Evolutionary conservation across 495 filamentous ascomycete genomes (phyloP), one percentile per base, ranked within the genome.

Genomic region (Penicillium canariense): DNA sequence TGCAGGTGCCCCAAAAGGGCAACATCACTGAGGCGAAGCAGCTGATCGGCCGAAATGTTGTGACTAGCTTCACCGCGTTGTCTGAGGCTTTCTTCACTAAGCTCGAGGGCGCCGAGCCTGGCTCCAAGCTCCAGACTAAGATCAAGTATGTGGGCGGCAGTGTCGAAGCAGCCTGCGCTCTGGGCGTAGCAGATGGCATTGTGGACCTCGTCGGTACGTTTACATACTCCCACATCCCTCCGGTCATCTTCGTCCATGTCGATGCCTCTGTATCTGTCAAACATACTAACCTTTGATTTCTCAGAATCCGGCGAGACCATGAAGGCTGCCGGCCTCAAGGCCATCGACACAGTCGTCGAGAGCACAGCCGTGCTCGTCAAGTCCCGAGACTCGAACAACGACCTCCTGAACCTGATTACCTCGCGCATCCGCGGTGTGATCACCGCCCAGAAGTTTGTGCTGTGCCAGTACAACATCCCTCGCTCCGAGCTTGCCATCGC

Each of bases 251-350:
- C n/a, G n/a, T n/a, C n/a, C n/a, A n/a, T n/a, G n/a, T n/a, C n/a
- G n/a, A n/a, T n/a, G n/a, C n/a, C n/a, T n/a, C n/a, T n/a, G n/a
- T n/a, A n/a, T n/a, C n/a, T n/a, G 25, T 30, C 8, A 12, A 18
- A 2, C 1, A 17, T 28, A 22, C 20, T 30, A 46, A 45, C 18
- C 14, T 48, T 22, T 32, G 9, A 2, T 32, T 48, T 22, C 27
- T 4, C 54, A 96, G 94, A 98, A 82, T 98, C 94, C 32, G 94
- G 94, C 44, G 92, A 97, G 66, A 98, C 94, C 10, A 98, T 98
- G 94, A 90, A 87, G 63, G 94, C 91, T 2, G 93, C 93, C 30
- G 95, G 95, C n/a, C 80, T 98, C 38, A 95, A 94, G 70, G 84
- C 95, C 55, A 96, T 98, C 65, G 91, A 91, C 56, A 98, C 94